Percentiles rank a stretch among this genome's conserved stretches.
phyloP scores from a whole-genome alignment of 148 eudicot species.

The Rhododendron molle region DNA sequence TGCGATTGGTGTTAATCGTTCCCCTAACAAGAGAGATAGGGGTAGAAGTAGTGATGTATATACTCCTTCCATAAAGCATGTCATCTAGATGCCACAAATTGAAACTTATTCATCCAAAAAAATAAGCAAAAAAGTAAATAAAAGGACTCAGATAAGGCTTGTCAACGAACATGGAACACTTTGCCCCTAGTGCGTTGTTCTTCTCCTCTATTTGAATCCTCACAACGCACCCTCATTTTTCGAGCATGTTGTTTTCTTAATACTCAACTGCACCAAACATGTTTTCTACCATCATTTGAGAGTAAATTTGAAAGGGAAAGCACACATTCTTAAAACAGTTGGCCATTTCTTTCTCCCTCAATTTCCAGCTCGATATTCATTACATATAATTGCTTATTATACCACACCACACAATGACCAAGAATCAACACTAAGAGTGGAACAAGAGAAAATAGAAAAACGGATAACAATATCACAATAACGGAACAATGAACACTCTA shows the following conservation, averaged over 20 bases:
- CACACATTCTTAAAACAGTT: neutral
- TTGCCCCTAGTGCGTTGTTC: neutral
- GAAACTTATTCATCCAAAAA: neutral
- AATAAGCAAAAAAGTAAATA: no score
- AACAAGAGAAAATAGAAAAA: neutral
- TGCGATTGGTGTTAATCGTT: no score
- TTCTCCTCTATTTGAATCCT: neutral
- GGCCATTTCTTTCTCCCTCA: neutral
- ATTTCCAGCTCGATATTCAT: neutral
- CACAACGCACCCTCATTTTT: neutral
- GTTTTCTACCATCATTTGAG: neutral
- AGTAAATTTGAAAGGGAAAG: neutral
- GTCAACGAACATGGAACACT: neutral
- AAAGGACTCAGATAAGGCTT: no score
- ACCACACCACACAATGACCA: neutral
- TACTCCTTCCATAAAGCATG: no score
- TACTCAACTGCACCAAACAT: neutral
- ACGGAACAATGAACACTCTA: neutral
- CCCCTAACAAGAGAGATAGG: no score
- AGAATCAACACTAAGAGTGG: neutral
- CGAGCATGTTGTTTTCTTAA: neutral
- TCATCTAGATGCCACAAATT: neutral
- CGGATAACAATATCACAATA: neutral
- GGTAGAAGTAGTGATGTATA: no score
- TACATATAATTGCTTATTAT: neutral